Percentiles rank a stretch among this genome's conserved stretches.
phyloP scores from a whole-genome alignment of 2,329 filamentous ascomycete species.

The Hirsutella rhossiliensis region DNA sequence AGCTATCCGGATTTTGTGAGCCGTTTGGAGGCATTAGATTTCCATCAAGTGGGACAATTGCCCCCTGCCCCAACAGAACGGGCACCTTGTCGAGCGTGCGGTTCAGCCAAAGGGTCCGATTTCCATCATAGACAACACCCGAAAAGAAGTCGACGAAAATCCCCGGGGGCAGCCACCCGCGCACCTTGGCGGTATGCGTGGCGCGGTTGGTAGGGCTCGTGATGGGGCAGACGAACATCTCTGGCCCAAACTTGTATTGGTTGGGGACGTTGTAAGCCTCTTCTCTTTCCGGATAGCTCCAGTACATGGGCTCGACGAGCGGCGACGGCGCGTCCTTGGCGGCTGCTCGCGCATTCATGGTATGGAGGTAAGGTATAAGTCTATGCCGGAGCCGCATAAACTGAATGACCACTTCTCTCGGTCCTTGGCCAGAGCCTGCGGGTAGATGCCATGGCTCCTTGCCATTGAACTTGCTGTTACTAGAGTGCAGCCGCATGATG shows the following conservation, averaged over 20 bases:
- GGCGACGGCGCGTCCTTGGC: constrained; percentile 32
- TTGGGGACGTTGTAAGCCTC: constrained; percentile 45
- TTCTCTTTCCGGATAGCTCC: constrained; percentile 38
- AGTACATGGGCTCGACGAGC: constrained; percentile 50
- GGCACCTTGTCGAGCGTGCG: constrained; percentile 37
- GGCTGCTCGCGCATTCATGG: constrained; percentile 37
- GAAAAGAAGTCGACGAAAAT: constrained; percentile 47
- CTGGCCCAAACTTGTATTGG: constrained; percentile 46
- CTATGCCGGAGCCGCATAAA: constrained; percentile 43
- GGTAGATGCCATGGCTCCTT: constrained; percentile 48
- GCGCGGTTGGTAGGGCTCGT: constrained; percentile 33
- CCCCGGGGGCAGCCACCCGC: constrained; percentile 44
- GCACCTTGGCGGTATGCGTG: constrained; percentile 33
- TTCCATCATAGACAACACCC: constrained; percentile 43
- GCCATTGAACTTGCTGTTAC: constrained; percentile 42
- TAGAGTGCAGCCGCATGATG: constrained; percentile 48
- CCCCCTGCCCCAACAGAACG: constrained; percentile 41
- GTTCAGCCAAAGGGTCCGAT: constrained; percentile 37
- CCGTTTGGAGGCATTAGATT: constrained; percentile 30
- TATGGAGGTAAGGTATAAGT: constrained; percentile 48
- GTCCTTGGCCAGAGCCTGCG: constrained; percentile 28
- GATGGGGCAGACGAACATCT: constrained; percentile 44
- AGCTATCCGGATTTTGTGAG: constrained; percentile 28
- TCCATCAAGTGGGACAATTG: constrained; percentile 44
- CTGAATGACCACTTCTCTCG: constrained; percentile 30